phyloP scores from a whole-genome alignment of 495 filamentous ascomycete species.

The Zalerion maritima region DNA sequence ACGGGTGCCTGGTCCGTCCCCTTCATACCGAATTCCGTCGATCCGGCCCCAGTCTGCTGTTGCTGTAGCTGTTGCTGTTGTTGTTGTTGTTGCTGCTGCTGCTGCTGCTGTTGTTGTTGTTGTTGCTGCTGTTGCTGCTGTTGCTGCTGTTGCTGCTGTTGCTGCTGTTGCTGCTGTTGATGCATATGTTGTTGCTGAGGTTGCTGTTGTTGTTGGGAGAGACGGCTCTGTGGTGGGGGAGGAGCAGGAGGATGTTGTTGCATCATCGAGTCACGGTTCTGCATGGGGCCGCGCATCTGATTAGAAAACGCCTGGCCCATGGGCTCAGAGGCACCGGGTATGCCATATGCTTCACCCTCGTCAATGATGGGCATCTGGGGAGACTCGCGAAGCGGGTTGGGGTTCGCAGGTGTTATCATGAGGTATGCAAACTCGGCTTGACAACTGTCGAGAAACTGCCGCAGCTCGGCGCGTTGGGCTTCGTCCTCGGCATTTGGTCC shows the following conservation, averaged over 20 bases:
- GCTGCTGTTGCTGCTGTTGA: conserved; percentile 11
- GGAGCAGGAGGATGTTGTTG: no score
- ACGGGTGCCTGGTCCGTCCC: conserved; percentile 4
- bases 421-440: conserved; percentile 50
- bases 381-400: conserved; percentile 40
- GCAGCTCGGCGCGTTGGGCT: conserved; percentile 39
- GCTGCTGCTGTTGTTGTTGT: conserved; percentile 18
- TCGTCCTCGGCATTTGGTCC: conserved; percentile 38
- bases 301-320: no score
- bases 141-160: conserved; percentile 19
- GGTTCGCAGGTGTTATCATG: conserved; percentile 47
- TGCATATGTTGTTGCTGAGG: no score
- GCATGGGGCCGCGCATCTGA: no score
- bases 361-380: conserved; percentile 34
- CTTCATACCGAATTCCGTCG: conserved; percentile 2
- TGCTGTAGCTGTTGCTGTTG: conserved; percentile 20
- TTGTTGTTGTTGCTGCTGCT: conserved; percentile 26
- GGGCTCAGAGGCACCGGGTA: conserved; percentile 13
- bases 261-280: no score
- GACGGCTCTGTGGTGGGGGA: no score
- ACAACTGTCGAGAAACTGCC: conserved; percentile 47
- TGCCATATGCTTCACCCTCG: conserved; percentile 28
- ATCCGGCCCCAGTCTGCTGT: conserved; percentile 10
- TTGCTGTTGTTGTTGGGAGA: no score
- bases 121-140: conserved; percentile 17